Evolutionary conservation across 2,329 filamentous ascomycete genomes (phyloP).

Genomic region (Elsinoe perseae): DNA sequence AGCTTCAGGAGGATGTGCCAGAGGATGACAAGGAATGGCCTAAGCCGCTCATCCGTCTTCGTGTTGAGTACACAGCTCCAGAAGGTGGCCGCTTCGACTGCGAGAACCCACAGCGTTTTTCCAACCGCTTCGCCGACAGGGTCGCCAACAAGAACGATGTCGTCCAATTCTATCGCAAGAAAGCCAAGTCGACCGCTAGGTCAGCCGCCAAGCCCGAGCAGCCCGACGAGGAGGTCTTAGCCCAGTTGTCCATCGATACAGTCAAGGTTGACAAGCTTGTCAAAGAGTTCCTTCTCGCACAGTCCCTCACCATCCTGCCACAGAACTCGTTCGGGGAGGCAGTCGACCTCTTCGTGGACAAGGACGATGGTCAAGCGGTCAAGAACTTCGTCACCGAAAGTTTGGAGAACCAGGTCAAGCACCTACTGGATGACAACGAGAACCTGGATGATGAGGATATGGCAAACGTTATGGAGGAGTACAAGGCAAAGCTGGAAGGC

Average conservation of each 20-base stretch:
- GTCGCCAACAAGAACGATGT: slow-evolving; percentile 94
- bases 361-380: slow-evolving; percentile 91
- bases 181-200: slow-evolving; percentile 37
- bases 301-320: slow-evolving; percentile 85
- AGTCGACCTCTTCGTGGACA: slow-evolving; percentile 85
- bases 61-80: slow-evolving; percentile 80
- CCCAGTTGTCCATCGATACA: slow-evolving; percentile 57
- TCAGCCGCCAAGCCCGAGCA: slow-evolving; percentile 49
- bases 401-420: slow-evolving; percentile 37
- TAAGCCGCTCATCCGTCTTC: slow-evolving; percentile 76
- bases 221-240: slow-evolving; percentile 57
- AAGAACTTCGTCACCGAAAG: slow-evolving; percentile 40
- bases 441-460: slow-evolving; percentile 62
- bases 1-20: slow-evolving; percentile 61
- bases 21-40: slow-evolving; percentile 56
- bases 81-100: slow-evolving; percentile 81
- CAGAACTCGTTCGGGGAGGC: slow-evolving; percentile 90
- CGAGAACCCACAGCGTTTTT: slow-evolving; percentile 94
- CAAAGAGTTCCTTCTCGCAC: slow-evolving; percentile 74
- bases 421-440: slow-evolving; percentile 49
- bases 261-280: slow-evolving; percentile 87
- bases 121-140: slow-evolving; percentile 79
- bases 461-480: slow-evolving; percentile 50
- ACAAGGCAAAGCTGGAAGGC: slow-evolving; percentile 58
- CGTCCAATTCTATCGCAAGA: slow-evolving; percentile 82